Conservation (phyloP, 805 yeast species). For the Ogataea ramenticola region DNA sequence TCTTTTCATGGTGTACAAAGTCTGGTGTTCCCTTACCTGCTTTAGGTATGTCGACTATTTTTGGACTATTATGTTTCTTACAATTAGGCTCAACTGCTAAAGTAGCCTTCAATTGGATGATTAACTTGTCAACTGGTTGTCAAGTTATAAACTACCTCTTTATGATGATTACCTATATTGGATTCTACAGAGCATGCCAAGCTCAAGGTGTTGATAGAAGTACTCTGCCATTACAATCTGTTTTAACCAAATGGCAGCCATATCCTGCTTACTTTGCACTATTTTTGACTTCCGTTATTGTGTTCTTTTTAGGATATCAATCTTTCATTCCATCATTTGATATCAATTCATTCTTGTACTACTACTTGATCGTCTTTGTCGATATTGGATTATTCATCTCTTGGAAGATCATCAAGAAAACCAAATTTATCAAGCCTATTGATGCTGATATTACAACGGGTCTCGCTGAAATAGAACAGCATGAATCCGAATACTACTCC, state of each 20-base stretch:
- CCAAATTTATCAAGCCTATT: constrained; percentile 24
- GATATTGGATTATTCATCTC: constrained; percentile 22
- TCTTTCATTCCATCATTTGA: constrained; percentile 28
- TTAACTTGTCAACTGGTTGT: constrained; percentile 1
- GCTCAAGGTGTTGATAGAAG: constrained; percentile 40
- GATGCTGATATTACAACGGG: constrained; percentile 35
- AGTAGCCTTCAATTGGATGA: constrained; percentile 32
- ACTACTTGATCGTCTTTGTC: constrained; percentile 29
- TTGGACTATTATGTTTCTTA: constrained; percentile 58
- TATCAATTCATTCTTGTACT: constrained; percentile 26
- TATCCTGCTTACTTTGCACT: constrained; percentile 9
- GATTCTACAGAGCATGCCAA: constrained; percentile 48
- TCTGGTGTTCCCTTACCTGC: constrained; percentile 66
- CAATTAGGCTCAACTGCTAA: constrained; percentile 31
- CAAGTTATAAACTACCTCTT: not conserved
- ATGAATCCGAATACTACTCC: constrained; percentile 26
- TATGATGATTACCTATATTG: constrained; percentile 36
- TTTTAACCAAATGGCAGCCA: constrained; percentile 29
- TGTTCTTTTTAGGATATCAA: constrained; percentile 28
- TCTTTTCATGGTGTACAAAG: constrained; percentile 52
- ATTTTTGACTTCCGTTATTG: constrained; percentile 27
- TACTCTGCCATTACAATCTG: constrained; percentile 39
- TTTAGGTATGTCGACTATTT: constrained; percentile 38
- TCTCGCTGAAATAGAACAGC: constrained; percentile 35
- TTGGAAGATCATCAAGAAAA: constrained; percentile 27